Evolutionary conservation across 148 eudicot species (phyloP), one percentile per base, ranked within the genome.

Genomic region (Fallopia convolvulus): DNA sequence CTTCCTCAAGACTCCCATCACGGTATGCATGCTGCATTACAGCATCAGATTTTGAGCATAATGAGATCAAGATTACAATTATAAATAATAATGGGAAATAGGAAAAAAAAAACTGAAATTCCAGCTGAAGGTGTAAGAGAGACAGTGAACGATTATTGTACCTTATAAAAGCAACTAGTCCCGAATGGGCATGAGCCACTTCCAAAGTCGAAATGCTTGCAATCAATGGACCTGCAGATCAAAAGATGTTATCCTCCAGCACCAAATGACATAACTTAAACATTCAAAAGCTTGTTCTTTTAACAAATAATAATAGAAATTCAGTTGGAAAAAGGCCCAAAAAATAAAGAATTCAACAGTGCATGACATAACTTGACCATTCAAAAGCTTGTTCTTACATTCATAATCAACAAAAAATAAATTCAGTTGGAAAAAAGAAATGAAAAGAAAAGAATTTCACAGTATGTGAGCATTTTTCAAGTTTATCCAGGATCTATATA

Each of bases 1-100:
- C 94, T 84, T 91, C 94, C 78, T 93, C 98, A 66, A 89, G 83
- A 66, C 83, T 89, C 71, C 94, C 94, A 90, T 93, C 98, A 61
- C 86, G 91, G 83, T 83, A 90, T 73, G 94, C 90, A 88, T 91
- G 98, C 97, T 93, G 21, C 72, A 39, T 15, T 68, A 68, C 36
- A 12, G 36, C 46, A 68, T 9, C 7, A 56, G 5, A 6, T 1
- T 56, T 56, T 20, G 32, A 56, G 20, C 65, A 58, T 21, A 58
- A 58, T 58, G 13, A 20, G 65, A 21, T 23, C 32, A 23, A 23
- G 65, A 1, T 36, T 36, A 36, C 39, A 26, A 26, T 26, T 26
- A 26, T 26, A 26, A 26, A 26, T 26, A 26, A 26, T 26, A 26
- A 26, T 36, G 39, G 39, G 2, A 36, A 26, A 26, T 33, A 36